A percentile compares a stretch with the other conserved stretches of the same genome.
Evolutionary conservation across 2,329 filamentous ascomycete species (phyloP).

Genomic region (Pseudogymnoascus sp.): DNA sequence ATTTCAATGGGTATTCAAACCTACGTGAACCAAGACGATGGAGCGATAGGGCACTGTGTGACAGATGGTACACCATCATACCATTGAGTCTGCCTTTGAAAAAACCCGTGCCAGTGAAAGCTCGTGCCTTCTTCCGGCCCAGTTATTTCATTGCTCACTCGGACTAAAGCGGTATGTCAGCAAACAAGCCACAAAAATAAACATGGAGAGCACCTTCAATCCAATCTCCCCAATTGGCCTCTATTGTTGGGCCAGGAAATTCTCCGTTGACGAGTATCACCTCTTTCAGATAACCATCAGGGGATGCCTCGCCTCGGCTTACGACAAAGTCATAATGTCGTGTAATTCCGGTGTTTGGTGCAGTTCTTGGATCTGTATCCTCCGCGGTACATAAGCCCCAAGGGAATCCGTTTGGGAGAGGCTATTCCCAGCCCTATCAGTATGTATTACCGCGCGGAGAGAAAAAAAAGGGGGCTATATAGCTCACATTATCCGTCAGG

Average conservation of each 20-base stretch:
- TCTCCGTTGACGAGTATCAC: constrained; percentile 30
- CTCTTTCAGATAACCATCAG: constrained; percentile 26
- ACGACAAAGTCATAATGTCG: constrained; percentile 29
- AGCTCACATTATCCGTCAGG: constrained; percentile 36
- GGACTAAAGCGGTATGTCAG: constrained; percentile 21
- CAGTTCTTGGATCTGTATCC: constrained; percentile 31
- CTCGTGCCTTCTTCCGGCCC: constrained; percentile 37
- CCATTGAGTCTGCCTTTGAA: constrained; percentile 34
- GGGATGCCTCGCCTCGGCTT: constrained; percentile 16
- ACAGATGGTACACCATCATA: constrained; percentile 40
- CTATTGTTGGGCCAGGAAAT: constrained; percentile 32
- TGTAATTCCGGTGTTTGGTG: constrained; percentile 35
- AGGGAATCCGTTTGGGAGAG: constrained; percentile 41
- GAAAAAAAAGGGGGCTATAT: neutral
- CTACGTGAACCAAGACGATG: constrained; percentile 25
- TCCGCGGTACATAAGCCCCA: constrained; percentile 41
- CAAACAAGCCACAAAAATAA: neutral
- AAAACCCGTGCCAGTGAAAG: constrained; percentile 44
- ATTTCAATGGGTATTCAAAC: neutral
- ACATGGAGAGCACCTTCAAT: constrained; percentile 5
- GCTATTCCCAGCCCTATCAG: constrained; percentile 17
- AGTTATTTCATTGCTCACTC: constrained; percentile 30
- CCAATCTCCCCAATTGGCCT: constrained; percentile 33
- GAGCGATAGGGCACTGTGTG: constrained; percentile 58
- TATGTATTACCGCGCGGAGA: neutral